These are phyloP conservation scores for Phytophthora podocarpi DNA, from an alignment of 352 stramenopile genomes.

Conservation along the genomic window DNA sequence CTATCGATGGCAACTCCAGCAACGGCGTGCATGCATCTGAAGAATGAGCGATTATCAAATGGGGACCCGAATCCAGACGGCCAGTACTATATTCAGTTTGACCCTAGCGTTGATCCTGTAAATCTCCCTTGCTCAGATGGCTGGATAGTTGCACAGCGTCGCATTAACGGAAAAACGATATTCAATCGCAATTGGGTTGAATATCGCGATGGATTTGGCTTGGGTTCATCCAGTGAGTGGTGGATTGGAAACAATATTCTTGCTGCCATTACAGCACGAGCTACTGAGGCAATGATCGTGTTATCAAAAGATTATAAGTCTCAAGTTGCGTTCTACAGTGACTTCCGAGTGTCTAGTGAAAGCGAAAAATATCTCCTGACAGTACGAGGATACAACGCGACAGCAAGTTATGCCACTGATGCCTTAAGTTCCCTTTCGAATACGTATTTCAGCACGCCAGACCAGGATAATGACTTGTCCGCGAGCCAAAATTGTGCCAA, in stretches of 20 bases:
- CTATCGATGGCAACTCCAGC: constrained; percentile 50
- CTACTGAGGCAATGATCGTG: constrained; percentile 53
- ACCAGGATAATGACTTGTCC: constrained; percentile 58
- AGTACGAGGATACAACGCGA: constrained; percentile 41
- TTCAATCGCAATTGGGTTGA: constrained; percentile 71
- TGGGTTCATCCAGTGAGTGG: constrained; percentile 54
- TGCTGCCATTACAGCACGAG: constrained; percentile 36
- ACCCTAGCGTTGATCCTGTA: constrained; percentile 26
- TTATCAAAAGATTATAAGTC: constrained; percentile 52
- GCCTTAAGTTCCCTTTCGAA: constrained; percentile 52
- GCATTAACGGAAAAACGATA: constrained; percentile 48
- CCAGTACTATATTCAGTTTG: constrained; percentile 55
- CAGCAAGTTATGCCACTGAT: constrained; percentile 45
- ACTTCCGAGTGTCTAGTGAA: constrained; percentile 52
- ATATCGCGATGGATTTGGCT: constrained; percentile 59
- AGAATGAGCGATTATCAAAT: constrained; percentile 36
- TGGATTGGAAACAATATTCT: constrained; percentile 63
- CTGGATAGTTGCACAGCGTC: constrained; percentile 61
- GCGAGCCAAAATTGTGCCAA: constrained; percentile 53
- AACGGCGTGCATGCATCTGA: constrained; percentile 57
- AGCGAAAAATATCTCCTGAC: constrained; percentile 54
- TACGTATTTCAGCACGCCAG: constrained; percentile 63
- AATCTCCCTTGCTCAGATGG: constrained; percentile 56
- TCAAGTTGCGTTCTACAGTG: constrained; percentile 47
- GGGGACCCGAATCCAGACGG: constrained; percentile 61